phyloP scores from a whole-genome alignment of 2,329 filamentous ascomycete genomes.

The Sordariomycetes sp. region DNA sequence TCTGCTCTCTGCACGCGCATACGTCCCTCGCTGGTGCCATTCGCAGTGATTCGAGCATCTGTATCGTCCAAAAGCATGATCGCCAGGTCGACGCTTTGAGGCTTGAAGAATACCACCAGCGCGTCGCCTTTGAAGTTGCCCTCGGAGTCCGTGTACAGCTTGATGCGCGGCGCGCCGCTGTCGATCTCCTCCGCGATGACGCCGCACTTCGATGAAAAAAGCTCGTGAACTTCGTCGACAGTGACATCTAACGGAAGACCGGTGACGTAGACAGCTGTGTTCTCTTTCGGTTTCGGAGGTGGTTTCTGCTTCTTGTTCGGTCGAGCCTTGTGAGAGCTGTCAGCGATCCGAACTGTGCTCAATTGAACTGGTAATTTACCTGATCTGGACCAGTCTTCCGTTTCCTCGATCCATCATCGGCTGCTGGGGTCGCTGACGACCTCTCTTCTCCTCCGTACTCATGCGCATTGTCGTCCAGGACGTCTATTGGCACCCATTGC shows the following conservation, averaged over 20 bases:
- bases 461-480: slow-evolving; percentile 1
- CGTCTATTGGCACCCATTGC: slow-evolving; percentile 64
- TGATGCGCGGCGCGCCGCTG: slow-evolving; percentile 78
- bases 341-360: too few species aligned
- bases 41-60: slow-evolving; percentile 59
- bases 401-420: slow-evolving; percentile 24
- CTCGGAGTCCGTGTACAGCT: slow-evolving; percentile 75
- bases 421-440: slow-evolving; percentile 13
- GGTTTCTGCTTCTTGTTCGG: slow-evolving; percentile 37
- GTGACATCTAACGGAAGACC: slow-evolving; percentile 75
- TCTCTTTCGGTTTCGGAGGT: slow-evolving; percentile 49
- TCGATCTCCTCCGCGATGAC: slow-evolving; percentile 94
- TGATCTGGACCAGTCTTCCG: slow-evolving; percentile 29
- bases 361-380: too few species aligned
- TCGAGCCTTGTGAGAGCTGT: slow-evolving; percentile 16
- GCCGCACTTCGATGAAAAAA: slow-evolving; percentile 77
- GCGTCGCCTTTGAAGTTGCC: slow-evolving; percentile 91
- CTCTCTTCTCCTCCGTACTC: slow-evolving; percentile 12
- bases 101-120: slow-evolving; percentile 88
- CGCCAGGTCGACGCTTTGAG: slow-evolving; percentile 82
- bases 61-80: slow-evolving; percentile 75
- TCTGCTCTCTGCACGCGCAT: slow-evolving; percentile 83
- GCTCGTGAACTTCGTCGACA: slow-evolving; percentile 68
- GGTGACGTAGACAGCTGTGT: slow-evolving; percentile 88
- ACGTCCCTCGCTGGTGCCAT: slow-evolving; percentile 45